Evolutionary conservation across 768 basidiomycete species (phyloP), one percentile per base, ranked within the genome.

Genomic region (Boletus vinaceobasis): DNA sequence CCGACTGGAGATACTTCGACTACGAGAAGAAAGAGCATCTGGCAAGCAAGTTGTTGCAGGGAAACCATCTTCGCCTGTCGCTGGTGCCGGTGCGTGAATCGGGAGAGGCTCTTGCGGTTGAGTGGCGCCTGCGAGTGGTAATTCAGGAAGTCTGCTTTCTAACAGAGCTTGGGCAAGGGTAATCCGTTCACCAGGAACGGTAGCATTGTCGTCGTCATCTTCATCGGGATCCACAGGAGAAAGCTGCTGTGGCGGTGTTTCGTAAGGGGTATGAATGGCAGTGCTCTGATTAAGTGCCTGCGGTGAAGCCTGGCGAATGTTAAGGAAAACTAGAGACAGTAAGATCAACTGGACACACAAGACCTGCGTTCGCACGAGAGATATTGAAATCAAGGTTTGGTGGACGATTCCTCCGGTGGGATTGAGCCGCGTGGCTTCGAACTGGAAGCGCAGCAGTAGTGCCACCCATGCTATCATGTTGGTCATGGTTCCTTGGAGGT

Each of bases 141-240:
- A 65, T 35, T 86, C 79, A 7, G 90, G 90, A 32, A 89, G 69
- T 36, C 90, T 84, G 60, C 90, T 91, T 73, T 93, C 90, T 50
- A 88, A 64, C 19, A 93, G 73, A 10, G 86, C 86, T 59, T 93
- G 83, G 0, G 79, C 84, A 39, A 93, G 78, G 27, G 83, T 86
- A 36, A 93, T 86, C 27, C 78, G 77, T 33, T 88, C 87, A 51
- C 83, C 68, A 38, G 74, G 72, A 50, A 71, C 68, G 13, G 67
- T 60, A 17, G 64, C 63, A 4, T 60, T 78, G 8, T 75, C 77
- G 21, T 77, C 80, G 23, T 83, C 85, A 9, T 83, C 86, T 10
- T 83, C 84, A 19, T 88, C 83, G 10, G 67, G 78, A 50, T 76
- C 80, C 29, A 70, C 72, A 52, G 61, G 56, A 43, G 73, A 69